phyloP scores from a whole-genome alignment of 129 eudicot genomes.

The Cynara cardunculus region DNA sequence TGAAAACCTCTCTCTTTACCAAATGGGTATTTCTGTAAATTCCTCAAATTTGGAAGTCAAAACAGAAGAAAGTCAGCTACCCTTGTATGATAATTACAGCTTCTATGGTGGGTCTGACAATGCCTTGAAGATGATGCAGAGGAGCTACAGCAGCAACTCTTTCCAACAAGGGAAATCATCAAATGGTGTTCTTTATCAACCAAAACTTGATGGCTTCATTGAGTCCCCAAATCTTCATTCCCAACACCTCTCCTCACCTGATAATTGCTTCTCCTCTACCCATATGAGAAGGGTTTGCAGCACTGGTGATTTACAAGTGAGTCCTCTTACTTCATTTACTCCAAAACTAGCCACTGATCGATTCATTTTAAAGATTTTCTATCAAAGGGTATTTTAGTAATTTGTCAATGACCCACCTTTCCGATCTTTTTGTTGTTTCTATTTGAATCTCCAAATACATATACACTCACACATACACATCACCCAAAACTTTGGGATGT shows the following conservation, averaged over 20 bases:
- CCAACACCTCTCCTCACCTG: conserved; percentile 40
- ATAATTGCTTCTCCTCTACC: conserved; percentile 41
- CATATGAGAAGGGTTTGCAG: conserved; percentile 89
- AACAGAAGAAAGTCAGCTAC: conserved; percentile 61
- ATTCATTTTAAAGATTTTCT: not conserved
- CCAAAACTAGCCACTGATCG: not conserved
- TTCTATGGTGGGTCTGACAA: conserved; percentile 36
- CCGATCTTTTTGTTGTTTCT: not conserved
- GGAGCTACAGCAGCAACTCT: conserved; percentile 75
- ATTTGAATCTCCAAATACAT: not conserved
- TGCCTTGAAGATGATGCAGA: conserved; percentile 71
- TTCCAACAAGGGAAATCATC: conserved; percentile 45
- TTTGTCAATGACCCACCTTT: not conserved
- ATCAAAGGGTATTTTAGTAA: not conserved
- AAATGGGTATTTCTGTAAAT: conserved; percentile 36
- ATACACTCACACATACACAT: not conserved
- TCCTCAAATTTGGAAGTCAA: conserved; percentile 46
- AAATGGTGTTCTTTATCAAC: conserved; percentile 43
- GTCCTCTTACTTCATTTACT: conserved; percentile 24
- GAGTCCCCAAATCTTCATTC: conserved; percentile 44
- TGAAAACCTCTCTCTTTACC: conserved; percentile 56
- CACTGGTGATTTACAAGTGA: conserved; percentile 88
- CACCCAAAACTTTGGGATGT: not conserved
- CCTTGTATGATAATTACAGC: conserved; percentile 15
- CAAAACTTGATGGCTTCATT: conserved; percentile 38